Conservation (phyloP, 352 stramenopile species). For the Phytophthora nicotianae region DNA sequence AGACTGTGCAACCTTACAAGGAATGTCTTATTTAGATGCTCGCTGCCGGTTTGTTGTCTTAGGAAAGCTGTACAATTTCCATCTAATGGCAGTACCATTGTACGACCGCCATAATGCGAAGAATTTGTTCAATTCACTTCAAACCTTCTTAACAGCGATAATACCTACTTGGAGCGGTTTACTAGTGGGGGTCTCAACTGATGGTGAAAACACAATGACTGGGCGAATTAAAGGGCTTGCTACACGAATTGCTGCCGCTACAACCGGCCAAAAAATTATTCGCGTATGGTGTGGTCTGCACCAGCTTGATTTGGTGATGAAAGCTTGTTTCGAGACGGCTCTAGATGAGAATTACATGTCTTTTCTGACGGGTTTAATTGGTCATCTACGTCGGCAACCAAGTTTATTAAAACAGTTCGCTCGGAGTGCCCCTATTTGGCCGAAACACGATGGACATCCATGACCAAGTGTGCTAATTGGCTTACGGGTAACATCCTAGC, state of each 20-base stretch:
- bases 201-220: neutral
- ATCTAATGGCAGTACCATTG: neutral
- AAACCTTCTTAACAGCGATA: neutral
- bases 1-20: neutral
- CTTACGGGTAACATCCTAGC: neutral
- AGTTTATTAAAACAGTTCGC: neutral
- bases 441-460: neutral
- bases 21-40: neutral
- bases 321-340: neutral
- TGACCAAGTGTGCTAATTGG: neutral
- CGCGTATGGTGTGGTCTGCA: neutral
- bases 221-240: neutral
- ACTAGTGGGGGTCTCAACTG: neutral
- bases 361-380: neutral
- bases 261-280: neutral
- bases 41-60: neutral
- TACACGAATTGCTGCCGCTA: neutral
- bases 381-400: neutral
- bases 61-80: neutral
- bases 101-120: neutral
- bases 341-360: neutral
- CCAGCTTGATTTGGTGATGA: neutral
- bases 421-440: neutral
- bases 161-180: neutral
- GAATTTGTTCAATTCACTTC: neutral